These are phyloP conservation scores for Magnolia changhungtana DNA, from an alignment of 164 flowering plant species.

Conservation along the genomic window DNA sequence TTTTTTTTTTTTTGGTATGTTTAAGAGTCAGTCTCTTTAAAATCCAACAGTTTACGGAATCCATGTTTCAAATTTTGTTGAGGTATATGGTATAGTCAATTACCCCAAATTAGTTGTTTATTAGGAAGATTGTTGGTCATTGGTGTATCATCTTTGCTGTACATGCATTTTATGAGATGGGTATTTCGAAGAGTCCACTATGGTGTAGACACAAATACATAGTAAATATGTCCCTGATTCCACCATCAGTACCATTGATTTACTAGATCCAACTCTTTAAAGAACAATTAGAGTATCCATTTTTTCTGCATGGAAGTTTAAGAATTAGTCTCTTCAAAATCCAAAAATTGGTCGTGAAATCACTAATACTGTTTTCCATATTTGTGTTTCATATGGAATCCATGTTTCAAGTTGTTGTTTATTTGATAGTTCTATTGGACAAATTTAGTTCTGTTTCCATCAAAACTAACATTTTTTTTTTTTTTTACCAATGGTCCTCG, in stretches of 20 bases:
- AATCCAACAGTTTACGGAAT: no score
- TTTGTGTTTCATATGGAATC: no score
- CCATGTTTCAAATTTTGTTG: constrained; percentile 33
- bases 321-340: no score
- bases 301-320: no score
- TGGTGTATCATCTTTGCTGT: not conserved
- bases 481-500: not conserved
- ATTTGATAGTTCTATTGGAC: not conserved
- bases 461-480: not conserved
- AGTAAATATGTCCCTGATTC: not conserved
- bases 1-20: no score
- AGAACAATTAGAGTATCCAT: no score
- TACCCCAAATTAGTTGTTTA: not conserved
- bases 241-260: not conserved
- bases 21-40: no score
- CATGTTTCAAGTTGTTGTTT: not conserved
- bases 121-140: not conserved
- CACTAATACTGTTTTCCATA: no score
- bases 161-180: no score
- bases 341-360: no score
- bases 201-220: not conserved
- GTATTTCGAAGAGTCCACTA: not conserved
- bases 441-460: not conserved
- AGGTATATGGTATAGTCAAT: constrained; percentile 30
- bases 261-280: not conserved